Conservation (phyloP, 345 rosid species). For the Odontarrhena argentea region DNA sequence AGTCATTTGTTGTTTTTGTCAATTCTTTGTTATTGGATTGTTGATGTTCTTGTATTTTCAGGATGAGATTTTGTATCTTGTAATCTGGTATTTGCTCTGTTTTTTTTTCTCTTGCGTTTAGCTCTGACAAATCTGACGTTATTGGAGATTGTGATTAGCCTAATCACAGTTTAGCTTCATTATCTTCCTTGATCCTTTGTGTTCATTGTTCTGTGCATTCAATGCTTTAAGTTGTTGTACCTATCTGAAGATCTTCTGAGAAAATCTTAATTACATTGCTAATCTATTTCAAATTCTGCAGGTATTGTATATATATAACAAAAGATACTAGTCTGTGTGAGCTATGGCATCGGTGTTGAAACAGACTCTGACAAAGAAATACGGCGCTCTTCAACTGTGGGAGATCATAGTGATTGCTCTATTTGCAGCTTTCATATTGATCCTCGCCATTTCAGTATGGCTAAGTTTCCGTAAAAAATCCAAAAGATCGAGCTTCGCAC, state of each 20-base stretch:
- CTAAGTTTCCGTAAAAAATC: constrained; percentile 73
- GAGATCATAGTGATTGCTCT: constrained; percentile 65
- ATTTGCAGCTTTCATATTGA: constrained; percentile 53
- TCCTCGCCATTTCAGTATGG: constrained; percentile 70
- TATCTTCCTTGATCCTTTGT: not conserved
- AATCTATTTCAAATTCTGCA: constrained; percentile 28
- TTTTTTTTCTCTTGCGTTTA: constrained; percentile 6
- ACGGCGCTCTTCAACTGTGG: constrained; percentile 71
- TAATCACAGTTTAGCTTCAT: not conserved
- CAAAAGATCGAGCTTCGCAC: constrained; percentile 44
- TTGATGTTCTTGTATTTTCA: constrained; percentile 21
- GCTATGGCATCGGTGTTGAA: constrained; percentile 66
- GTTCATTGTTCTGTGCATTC: not conserved
- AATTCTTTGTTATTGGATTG: constrained; percentile 12
- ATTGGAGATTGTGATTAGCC: constrained; percentile 16
- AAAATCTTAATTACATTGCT: constrained; percentile 19
- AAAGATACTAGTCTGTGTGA: constrained; percentile 38
- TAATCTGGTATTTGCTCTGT: constrained; percentile 19
- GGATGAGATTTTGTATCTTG: not conserved
- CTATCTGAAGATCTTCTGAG: too few relatives aligned
- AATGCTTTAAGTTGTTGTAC: too few relatives aligned
- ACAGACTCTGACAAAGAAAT: constrained; percentile 53
- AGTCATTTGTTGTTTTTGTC: constrained; percentile 11
- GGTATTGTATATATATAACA: constrained; percentile 18
- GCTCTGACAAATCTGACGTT: constrained; percentile 8